Base-by-base conservation (phyloP, 2,329 filamentous ascomycete species). In the Stemphylium lycopersici region DNA sequence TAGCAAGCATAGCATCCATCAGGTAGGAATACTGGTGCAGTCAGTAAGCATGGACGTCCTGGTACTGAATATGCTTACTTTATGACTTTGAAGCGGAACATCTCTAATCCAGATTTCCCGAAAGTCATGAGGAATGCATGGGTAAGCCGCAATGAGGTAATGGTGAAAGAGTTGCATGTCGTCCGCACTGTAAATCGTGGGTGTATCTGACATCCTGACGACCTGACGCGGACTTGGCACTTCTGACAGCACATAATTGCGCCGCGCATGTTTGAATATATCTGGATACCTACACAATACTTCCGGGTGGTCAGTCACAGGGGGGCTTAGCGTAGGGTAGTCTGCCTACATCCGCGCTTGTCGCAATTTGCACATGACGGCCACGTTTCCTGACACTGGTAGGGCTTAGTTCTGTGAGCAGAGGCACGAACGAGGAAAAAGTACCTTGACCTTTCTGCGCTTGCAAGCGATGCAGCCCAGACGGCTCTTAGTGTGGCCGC, bases 381-480 rank as follows among this genome's bases (percentile, higher is more conserved):
- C 61, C 69, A 73, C 53, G 71, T 74, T 57, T 77, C 75, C 56
- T 69, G 69, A 54, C 75, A 77, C 69, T 74, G 38, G 16, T 12
- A 48, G 3, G 11, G 4, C 39, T 48, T 46, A 48, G 44, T 10
- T 16, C 3, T 13, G 45, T 10, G 33, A 26, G 11, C 20, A 26
- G 26, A 34, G 10, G 41, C 11, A 6, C n/a, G 6, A 7, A 4
- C 29, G 7, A 6, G 6, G 20, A 22, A 18, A 29, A 37, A 50
- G 37, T 74, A 87, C 86, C 83, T 90, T 90, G 69, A 90, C 88
- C 74, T 89, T 89, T 57, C 87, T 80, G 50, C 80, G 78, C 76
- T 89, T 90, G 74, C 87, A 90, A 54, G 84, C 78, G 58, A 82
- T 80, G 65, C 87, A 90, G 40, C 87, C 87, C 46, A 86, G 83